Base-by-base conservation (phyloP, 2,329 filamentous ascomycete species). In the Fusarium cyanostomum region DNA sequence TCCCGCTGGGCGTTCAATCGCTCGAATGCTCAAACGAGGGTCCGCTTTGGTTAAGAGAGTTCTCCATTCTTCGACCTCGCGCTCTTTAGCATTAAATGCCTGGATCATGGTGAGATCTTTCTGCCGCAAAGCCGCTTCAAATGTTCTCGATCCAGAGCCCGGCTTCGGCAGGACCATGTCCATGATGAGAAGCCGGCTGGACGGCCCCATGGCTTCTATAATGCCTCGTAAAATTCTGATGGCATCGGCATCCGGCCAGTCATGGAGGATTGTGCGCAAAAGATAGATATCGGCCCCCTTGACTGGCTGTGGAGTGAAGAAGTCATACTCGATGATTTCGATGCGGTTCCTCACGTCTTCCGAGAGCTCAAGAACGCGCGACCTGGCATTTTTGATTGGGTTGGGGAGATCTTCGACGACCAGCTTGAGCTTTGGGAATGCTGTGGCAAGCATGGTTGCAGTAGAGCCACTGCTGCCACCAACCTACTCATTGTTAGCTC, bases 241-340 rank as follows among this genome's bases (percentile, higher is more conserved):
- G 4, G 72, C 74, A 34, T 74, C 73, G 0, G 71, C 68, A n/a
- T 77, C 73, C 0, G 74, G 72, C 75, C 74, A 77, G 56, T 77
- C 74, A 30, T 77, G 75, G 0, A 75, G 46, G 13, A 75, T 68
- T 8, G 69, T 72, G 12, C 73, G 71, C 2, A 76, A 30, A 12
- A 70, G 72, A 35, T 76, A 76, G 1, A 76, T 64, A n/a, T 75
- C 68, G 4, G 74, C 69, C 6, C 48, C 54, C 8, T 65, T 57
- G 6, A 70, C 42, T 2, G 75, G 75, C 21, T 77, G 75, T 0
- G 56, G 43, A 7, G 72, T 52, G 52, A 77, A 77, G 39, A 77
- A 77, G 58, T 76, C 66, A 51, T 77, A 73, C 2, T 59, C 50
- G 4, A 62, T 39, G 8, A 74, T 67, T 8, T 66, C 42, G 24